These are phyloP conservation scores for Malassezia sp. DNA, from an alignment of 1,284 basidiomycete species.

Conservation along the genomic window DNA sequence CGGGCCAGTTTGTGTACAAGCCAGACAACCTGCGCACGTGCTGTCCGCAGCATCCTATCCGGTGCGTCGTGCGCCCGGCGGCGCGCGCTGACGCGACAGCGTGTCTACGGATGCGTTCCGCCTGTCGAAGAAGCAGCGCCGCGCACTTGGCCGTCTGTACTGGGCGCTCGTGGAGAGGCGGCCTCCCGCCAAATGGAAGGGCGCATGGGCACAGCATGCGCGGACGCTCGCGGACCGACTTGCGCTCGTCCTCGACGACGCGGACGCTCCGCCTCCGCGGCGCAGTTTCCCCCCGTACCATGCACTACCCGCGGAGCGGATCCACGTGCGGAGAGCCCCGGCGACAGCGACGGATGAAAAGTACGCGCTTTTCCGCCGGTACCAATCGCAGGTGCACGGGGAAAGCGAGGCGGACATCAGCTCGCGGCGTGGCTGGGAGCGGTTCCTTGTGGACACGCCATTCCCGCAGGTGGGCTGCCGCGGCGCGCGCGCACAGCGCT, in stretches of 20 bases:
- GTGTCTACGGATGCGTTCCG: background rate
- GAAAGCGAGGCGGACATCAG: slow-evolving; percentile 20
- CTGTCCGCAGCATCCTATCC: slow-evolving; percentile 36
- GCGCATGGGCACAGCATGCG: slow-evolving; percentile 22
- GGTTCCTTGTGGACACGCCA: slow-evolving; percentile 31
- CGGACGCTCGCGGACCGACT: slow-evolving; percentile 18
- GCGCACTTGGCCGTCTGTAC: slow-evolving; percentile 25
- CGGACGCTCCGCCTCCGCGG: background rate
- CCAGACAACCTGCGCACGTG: slow-evolving; percentile 35
- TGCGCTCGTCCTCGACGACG: background rate
- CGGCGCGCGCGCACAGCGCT: background rate
- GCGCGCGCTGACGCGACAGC: slow-evolving; percentile 10
- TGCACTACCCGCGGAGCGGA: background rate
- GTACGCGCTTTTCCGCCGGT: slow-evolving; percentile 34
- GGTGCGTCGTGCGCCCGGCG: slow-evolving; percentile 20
- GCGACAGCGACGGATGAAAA: slow-evolving; percentile 27
- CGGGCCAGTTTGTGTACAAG: slow-evolving; percentile 38
- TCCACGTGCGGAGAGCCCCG: background rate
- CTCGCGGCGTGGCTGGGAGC: slow-evolving; percentile 23
- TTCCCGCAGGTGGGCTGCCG: background rate
- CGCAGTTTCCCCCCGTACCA: background rate
- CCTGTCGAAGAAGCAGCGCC: slow-evolving; percentile 20
- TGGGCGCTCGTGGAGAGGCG: slow-evolving; percentile 16
- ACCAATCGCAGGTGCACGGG: slow-evolving; percentile 32
- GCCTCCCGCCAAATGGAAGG: slow-evolving; percentile 30